Conservation (phyloP, 495 filamentous ascomycete species). For the Astrothelium subdiscretum region DNA sequence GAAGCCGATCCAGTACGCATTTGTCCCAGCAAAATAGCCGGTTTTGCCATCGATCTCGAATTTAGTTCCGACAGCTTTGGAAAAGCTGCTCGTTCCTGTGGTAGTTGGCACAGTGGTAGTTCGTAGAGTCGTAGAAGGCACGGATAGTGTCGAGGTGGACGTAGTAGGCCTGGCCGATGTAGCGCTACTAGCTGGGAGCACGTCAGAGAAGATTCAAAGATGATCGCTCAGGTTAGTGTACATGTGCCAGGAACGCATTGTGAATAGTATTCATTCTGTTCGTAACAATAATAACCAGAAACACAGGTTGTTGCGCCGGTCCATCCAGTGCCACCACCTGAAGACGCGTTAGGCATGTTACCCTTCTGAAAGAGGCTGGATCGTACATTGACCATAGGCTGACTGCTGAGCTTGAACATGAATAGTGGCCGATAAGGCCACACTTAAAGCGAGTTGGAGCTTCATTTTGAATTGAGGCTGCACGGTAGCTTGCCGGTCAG, state of each 20-base stretch:
- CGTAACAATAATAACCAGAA: constrained; percentile 11
- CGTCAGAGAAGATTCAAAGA: no score
- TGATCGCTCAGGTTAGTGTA: no score
- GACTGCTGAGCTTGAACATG: constrained; percentile 9
- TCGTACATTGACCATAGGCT: constrained; percentile 13
- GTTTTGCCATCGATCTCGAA: constrained; percentile 54
- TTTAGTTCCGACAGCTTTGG: constrained; percentile 39
- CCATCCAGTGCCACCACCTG: constrained; percentile 12
- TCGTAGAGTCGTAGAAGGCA: neutral
- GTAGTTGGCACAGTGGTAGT: neutral
- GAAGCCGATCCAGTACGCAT: constrained; percentile 66
- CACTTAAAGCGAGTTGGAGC: constrained; percentile 3
- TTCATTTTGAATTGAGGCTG: no score
- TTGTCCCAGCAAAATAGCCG: constrained; percentile 53
- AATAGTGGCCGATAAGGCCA: constrained; percentile 11
- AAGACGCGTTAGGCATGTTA: neutral
- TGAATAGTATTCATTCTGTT: constrained; percentile 13
- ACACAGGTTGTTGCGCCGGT: constrained; percentile 14
- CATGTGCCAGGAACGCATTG: constrained; percentile 14
- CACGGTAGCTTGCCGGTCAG: no score
- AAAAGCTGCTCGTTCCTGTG: constrained; percentile 24
- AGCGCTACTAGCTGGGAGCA: neutral
- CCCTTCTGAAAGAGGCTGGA: neutral
- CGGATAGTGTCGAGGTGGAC: no score
- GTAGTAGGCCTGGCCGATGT: no score